Percentiles rank a stretch among this genome's conserved stretches.
phyloP scores from a whole-genome alignment of 495 filamentous ascomycete genomes.

The Aspergillus sclerotiicarbonarius region DNA sequence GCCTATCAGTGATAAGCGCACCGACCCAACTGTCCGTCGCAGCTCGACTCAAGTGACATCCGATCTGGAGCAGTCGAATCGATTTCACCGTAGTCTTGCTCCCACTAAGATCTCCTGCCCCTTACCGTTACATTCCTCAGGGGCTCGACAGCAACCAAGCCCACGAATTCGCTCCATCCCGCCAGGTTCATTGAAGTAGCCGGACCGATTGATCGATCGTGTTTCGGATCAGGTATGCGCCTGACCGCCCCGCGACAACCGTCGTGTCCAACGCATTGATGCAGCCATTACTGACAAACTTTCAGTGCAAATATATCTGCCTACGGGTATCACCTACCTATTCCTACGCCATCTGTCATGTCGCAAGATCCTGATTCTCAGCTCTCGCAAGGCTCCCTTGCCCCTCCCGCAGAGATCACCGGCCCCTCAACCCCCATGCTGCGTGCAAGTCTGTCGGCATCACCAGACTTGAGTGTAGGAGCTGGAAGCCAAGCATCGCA shows the following conservation, averaged over 20 bases:
- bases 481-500: conserved; percentile 29
- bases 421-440: conserved; percentile 36
- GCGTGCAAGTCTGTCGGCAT: conserved; percentile 40
- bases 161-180: neutral
- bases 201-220: neutral
- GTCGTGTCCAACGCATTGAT: conserved; percentile 16
- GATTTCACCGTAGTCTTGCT: neutral
- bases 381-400: conserved; percentile 37
- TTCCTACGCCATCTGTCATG: conserved; percentile 28
- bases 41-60: conserved; percentile 4
- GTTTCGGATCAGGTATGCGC: conserved; percentile 26
- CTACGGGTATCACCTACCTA: conserved; percentile 17
- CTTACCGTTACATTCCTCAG: neutral
- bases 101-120: neutral
- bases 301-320: conserved; percentile 27
- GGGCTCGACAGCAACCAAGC: neutral
- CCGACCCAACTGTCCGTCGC: conserved; percentile 2
- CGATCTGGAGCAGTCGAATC: neutral
- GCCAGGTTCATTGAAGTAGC: neutral
- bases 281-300: conserved; percentile 6
- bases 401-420: conserved; percentile 39
- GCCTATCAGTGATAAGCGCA: conserved; percentile 29
- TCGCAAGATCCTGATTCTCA: conserved; percentile 32
- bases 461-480: conserved; percentile 36
- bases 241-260: conserved; percentile 19